Percentiles rank a stretch among this genome's conserved stretches.
These are phyloP conservation scores for Paragyromitra xinjiangensis DNA, from an alignment of 495 filamentous ascomycete species.

Conservation along the genomic window DNA sequence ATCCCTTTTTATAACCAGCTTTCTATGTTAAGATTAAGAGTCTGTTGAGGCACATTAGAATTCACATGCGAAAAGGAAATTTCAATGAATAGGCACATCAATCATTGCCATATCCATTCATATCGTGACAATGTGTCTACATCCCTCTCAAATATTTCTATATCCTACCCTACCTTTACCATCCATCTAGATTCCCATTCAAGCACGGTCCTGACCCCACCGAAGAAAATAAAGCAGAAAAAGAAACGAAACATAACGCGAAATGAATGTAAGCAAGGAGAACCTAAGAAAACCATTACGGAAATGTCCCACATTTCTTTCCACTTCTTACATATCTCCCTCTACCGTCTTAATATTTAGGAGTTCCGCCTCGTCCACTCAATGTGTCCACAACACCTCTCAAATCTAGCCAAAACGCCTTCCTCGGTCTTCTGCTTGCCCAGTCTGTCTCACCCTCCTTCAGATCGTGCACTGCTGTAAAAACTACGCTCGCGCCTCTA, in stretches of 20 bases:
- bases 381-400: slow-evolving; percentile 85
- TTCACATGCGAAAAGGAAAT: not conserved
- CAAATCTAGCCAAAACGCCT: slow-evolving; percentile 84
- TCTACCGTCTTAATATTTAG: not conserved
- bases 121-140: not conserved
- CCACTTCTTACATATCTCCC: no score
- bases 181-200: slow-evolving; percentile 6
- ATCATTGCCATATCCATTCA: slow-evolving; percentile 15
- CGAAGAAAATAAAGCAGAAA: not conserved
- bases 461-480: slow-evolving; percentile 76
- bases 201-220: not conserved
- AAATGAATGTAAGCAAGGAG: not conserved
- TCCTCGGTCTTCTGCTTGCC: slow-evolving; percentile 82
- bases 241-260: not conserved
- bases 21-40: not conserved
- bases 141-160: not conserved
- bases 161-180: not conserved
- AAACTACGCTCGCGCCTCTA: slow-evolving; percentile 85
- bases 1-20: not conserved
- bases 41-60: not conserved
- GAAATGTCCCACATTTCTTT: not conserved
- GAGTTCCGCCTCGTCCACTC: slow-evolving; percentile 65
- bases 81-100: not conserved
- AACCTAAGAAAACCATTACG: slow-evolving; percentile 12
- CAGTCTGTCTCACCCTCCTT: slow-evolving; percentile 89